Evolutionary conservation across 352 stramenopile species (phyloP).

Genomic region (Phytophthora kernoviae): DNA sequence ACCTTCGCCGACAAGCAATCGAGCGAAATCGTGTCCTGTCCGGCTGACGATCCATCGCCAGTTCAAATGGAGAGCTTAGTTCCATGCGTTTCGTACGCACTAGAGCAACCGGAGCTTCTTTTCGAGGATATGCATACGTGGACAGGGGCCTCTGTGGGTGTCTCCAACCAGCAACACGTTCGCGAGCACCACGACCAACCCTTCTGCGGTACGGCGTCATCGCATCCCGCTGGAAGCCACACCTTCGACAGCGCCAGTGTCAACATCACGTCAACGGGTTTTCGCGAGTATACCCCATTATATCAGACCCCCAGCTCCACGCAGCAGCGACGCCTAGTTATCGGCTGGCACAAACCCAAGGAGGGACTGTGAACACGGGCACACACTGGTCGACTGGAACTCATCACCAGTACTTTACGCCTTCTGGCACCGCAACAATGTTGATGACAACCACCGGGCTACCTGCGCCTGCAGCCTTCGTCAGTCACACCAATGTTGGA

Average conservation of each 20-base stretch:
- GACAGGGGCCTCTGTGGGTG: constrained; percentile 13
- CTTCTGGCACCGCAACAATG: constrained; percentile 14
- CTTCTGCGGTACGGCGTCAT: constrained; percentile 23
- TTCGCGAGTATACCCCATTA: constrained; percentile 16
- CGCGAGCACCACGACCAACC: constrained; percentile 25
- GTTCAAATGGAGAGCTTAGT: constrained; percentile 52
- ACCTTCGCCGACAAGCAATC: constrained; percentile 18
- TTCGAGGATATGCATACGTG: constrained; percentile 44
- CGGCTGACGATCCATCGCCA: constrained; percentile 26
- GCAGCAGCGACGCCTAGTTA: constrained; percentile 17
- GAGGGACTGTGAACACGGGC: constrained; percentile 8
- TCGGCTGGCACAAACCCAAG: constrained; percentile 21
- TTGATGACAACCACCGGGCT: constrained; percentile 1
- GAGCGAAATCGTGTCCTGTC: constrained; percentile 12
- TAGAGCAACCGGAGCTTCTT: constrained; percentile 43
- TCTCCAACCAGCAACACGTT: constrained; percentile 29
- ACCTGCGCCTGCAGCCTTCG: not conserved
- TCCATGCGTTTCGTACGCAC: constrained; percentile 33
- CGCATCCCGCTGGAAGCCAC: constrained; percentile 4
- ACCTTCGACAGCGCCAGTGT: constrained; percentile 16
- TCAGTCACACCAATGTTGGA: constrained; percentile 1
- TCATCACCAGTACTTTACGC: constrained; percentile 13
- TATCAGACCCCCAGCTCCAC: constrained; percentile 24
- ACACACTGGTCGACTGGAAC: constrained; percentile 22
- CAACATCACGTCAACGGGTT: constrained; percentile 9